A percentile compares a stretch with the other conserved stretches of the same genome.
phyloP scores from a whole-genome alignment of 2,329 filamentous ascomycete species.

The Exophiala lecanii-corni region DNA sequence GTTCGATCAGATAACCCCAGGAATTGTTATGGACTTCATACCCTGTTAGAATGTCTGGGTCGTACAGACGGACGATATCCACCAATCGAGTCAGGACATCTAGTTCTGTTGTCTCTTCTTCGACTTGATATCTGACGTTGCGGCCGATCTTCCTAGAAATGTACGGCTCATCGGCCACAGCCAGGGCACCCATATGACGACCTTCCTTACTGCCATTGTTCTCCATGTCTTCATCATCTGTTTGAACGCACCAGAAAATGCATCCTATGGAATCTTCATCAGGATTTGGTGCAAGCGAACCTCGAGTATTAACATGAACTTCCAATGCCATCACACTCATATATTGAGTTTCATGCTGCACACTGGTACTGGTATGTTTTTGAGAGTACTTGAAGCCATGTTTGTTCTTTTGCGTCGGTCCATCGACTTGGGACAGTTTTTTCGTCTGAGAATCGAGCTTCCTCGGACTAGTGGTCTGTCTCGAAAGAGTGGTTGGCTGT shows the following conservation, averaged over 20 bases:
- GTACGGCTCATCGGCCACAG: slow-evolving; percentile 59
- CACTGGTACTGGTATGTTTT: slow-evolving; percentile 66
- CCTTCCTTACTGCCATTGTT: slow-evolving; percentile 36
- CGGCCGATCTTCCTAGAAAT: slow-evolving; percentile 59
- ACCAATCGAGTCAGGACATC: slow-evolving; percentile 82
- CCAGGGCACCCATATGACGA: slow-evolving; percentile 65
- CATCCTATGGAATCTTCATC: slow-evolving; percentile 83
- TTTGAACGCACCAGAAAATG: slow-evolving; percentile 85
- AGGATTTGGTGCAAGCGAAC: slow-evolving; percentile 76
- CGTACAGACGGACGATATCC: slow-evolving; percentile 74
- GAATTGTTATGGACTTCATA: slow-evolving; percentile 92
- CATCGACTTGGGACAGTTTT: slow-evolving; percentile 76
- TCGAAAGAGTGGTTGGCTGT: slow-evolving; percentile 17
- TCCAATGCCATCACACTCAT: slow-evolving; percentile 98
- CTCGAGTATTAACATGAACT: slow-evolving; percentile 83
- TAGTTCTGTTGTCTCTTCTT: slow-evolving; percentile 73
- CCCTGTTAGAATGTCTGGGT: slow-evolving; percentile 89
- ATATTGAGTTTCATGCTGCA: slow-evolving; percentile 80
- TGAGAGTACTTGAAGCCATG: slow-evolving; percentile 84
- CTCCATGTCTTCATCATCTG: slow-evolving; percentile 59
- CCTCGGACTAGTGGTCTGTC: slow-evolving; percentile 7
- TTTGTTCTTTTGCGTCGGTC: slow-evolving; percentile 74
- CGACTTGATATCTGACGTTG: slow-evolving; percentile 59
- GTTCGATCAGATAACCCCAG: slow-evolving; percentile 94
- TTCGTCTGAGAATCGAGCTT: slow-evolving; percentile 5